phyloP scores from a whole-genome alignment of 2,329 filamentous ascomycete genomes.

The Scytalidium lignicola region DNA sequence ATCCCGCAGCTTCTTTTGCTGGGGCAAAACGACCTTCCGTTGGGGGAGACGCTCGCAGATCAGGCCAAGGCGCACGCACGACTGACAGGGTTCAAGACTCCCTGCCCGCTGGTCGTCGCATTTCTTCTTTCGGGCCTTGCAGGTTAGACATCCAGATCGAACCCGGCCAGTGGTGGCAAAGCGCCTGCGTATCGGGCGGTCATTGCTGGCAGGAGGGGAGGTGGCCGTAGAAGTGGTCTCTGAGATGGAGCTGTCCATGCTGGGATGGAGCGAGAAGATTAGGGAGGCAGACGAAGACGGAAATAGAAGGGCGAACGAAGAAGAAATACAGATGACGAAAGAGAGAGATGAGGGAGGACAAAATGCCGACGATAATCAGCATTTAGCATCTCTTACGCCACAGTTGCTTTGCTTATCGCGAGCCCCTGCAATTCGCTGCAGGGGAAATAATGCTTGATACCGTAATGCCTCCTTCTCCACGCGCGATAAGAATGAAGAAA shows the following conservation, averaged over 20 bases:
- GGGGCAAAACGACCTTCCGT: conserved; percentile 4
- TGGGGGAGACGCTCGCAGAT: conserved; percentile 7
- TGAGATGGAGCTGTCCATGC: not conserved
- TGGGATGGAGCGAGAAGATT: no score
- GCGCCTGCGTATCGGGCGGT: conserved; percentile 6
- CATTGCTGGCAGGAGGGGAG: not conserved
- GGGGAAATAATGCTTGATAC: no score
- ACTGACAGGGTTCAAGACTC: not conserved
- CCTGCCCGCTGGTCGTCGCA: conserved; percentile 4
- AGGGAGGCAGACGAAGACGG: no score
- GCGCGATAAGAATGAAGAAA: no score
- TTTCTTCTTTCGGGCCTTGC: conserved; percentile 6
- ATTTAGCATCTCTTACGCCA: no score
- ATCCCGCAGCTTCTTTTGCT: not conserved
- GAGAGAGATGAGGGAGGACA: no score
- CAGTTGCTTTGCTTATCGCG: no score
- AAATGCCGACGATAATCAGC: no score
- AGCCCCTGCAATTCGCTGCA: no score
- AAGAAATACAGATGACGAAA: no score
- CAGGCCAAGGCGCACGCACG: conserved; percentile 7
- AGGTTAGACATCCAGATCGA: conserved; percentile 5
- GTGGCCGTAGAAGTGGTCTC: not conserved
- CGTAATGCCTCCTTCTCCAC: no score
- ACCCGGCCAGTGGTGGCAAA: conserved; percentile 9
- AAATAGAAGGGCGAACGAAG: no score